A percentile compares a stretch with the other conserved stretches of the same genome.
These are phyloP conservation scores for Aspergillus persii DNA, from an alignment of 2,329 filamentous ascomycete genomes.

Conservation along the genomic window DNA sequence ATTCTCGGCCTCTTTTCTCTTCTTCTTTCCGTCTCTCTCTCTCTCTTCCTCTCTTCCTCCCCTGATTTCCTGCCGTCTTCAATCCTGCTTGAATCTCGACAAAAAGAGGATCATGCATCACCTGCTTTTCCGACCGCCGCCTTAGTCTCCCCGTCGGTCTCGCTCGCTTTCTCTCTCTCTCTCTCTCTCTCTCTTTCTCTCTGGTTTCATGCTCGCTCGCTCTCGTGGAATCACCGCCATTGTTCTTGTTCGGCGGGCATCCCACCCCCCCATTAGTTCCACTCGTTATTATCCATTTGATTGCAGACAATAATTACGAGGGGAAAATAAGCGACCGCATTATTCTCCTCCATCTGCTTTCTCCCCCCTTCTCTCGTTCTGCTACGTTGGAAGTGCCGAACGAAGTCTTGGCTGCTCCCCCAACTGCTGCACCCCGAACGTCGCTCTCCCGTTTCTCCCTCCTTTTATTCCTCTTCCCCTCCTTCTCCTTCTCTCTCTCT, in stretches of 20 bases:
- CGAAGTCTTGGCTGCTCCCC: neutral
- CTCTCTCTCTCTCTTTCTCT: slow-evolving; percentile 9
- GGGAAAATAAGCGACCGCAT: neutral
- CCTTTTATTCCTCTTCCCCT: neutral
- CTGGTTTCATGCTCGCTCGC: neutral
- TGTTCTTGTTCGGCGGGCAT: slow-evolving; percentile 3
- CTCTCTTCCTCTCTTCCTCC: too few relatives aligned
- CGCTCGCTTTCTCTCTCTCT: slow-evolving; percentile 6
- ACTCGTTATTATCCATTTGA: neutral
- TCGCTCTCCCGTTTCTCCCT: neutral
- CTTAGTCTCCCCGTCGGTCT: neutral
- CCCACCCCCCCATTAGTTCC: neutral
- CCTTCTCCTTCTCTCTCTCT: neutral
- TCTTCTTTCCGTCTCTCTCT: too few relatives aligned
- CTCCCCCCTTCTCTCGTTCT: neutral
- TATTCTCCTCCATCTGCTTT: neutral
- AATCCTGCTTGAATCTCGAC: too few relatives aligned
- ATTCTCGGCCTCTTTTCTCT: too few relatives aligned
- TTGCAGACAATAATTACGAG: neutral
- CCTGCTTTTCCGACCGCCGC: neutral
- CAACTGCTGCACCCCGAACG: too few relatives aligned
- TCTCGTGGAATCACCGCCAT: neutral
- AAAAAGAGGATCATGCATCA: too few relatives aligned
- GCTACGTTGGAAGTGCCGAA: neutral
- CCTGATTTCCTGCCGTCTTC: too few relatives aligned